Evolutionary conservation across 1,284 basidiomycete species (phyloP).

Genomic region (Cerrena zonata): DNA sequence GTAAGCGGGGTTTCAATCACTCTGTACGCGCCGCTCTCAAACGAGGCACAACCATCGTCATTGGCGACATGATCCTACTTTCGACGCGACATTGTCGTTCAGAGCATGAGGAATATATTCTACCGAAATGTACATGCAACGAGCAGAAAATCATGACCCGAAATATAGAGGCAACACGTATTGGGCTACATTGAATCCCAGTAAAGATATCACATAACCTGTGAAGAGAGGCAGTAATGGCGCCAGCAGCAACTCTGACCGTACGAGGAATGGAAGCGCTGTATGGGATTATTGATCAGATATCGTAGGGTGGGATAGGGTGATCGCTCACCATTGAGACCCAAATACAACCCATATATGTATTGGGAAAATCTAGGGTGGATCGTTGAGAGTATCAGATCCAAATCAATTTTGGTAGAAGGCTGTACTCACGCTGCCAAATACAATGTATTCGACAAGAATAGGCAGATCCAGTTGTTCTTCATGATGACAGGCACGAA

Average conservation of each 20-base stretch:
- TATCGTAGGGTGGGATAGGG: background rate
- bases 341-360: constrained; percentile 84
- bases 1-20: constrained; percentile 15
- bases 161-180: constrained; percentile 77
- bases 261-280: constrained; percentile 88
- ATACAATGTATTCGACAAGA: constrained; percentile 90
- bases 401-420: background rate
- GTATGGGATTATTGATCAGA: constrained; percentile 4
- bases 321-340: constrained; percentile 62
- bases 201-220: constrained; percentile 77
- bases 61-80: too few species aligned
- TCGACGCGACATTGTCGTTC: too few species aligned
- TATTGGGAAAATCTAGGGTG: constrained; percentile 73
- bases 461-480: constrained; percentile 86
- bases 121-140: background rate
- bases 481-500: constrained; percentile 76
- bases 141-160: constrained; percentile 39
- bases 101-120: background rate
- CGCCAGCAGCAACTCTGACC: constrained; percentile 79
- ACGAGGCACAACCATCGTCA: background rate
- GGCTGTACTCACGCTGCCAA: constrained; percentile 61
- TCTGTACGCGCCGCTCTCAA: background rate
- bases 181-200: constrained; percentile 86
- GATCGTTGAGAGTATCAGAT: too few species aligned
- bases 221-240: constrained; percentile 81